A percentile compares a stretch with the other conserved stretches of the same genome.
phyloP scores from a whole-genome alignment of 345 rosid genomes.

The Pistacia vera region DNA sequence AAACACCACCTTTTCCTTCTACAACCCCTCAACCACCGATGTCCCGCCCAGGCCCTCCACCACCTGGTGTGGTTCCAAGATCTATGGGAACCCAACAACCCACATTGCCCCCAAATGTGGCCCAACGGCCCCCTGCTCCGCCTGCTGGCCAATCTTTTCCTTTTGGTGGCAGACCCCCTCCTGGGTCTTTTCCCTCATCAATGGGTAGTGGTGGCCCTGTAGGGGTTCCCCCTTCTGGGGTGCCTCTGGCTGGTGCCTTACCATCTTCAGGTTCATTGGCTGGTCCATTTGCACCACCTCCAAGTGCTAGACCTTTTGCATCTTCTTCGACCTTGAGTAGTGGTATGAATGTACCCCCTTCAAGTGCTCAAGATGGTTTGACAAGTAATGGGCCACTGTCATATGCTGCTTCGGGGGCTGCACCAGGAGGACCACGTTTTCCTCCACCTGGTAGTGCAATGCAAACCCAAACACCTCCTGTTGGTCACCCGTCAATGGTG shows the following conservation, averaged over 20 bases:
- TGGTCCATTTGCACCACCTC: constrained; percentile 38
- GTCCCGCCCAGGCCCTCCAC: constrained; percentile 68
- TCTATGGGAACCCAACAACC: constrained; percentile 52
- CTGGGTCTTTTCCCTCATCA: constrained; percentile 47
- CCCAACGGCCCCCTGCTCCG: constrained; percentile 59
- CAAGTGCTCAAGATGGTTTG: constrained; percentile 20
- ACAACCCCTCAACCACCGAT: constrained; percentile 49
- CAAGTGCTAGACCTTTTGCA: constrained; percentile 49
- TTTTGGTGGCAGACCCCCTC: constrained; percentile 63
- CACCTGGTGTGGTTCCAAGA: constrained; percentile 43
- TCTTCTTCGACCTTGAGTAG: constrained; percentile 38
- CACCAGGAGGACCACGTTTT: constrained; percentile 39
- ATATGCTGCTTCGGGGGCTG: constrained; percentile 20
- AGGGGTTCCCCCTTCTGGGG: constrained; percentile 23
- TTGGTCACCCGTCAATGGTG: constrained; percentile 52
- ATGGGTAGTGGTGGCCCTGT: constrained; percentile 36
- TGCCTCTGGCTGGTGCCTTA: constrained; percentile 32
- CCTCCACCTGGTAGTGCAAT: constrained; percentile 39
- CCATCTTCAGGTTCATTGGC: constrained; percentile 37
- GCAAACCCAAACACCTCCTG: constrained; percentile 36
- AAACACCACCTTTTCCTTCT: constrained; percentile 49
- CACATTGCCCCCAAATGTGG: constrained; percentile 45
- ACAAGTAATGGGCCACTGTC: constrained; percentile 45
- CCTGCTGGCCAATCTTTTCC: constrained; percentile 55
- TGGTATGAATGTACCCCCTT: constrained; percentile 37